Evolutionary conservation across 129 eudicot species (phyloP).

Genomic region (Centrapalus pauciflorus): DNA sequence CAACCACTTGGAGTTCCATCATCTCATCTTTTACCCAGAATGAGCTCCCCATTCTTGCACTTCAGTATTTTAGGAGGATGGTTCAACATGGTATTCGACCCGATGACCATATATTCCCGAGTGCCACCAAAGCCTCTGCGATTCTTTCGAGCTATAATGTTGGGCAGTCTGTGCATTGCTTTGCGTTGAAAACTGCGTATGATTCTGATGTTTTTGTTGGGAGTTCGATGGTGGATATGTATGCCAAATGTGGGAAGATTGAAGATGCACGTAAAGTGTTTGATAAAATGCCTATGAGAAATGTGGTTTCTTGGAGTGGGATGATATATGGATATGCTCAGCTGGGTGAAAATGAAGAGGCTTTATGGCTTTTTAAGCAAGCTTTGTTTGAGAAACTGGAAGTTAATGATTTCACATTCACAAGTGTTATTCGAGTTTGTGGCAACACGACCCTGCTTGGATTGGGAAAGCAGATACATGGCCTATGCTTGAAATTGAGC

Average conservation of each 20-base stretch:
- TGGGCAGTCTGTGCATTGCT: constrained; percentile 56
- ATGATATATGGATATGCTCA: constrained; percentile 87
- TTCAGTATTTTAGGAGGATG: constrained; percentile 52
- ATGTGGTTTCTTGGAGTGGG: constrained; percentile 95
- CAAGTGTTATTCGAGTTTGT: constrained; percentile 77
- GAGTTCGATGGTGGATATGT: constrained; percentile 88
- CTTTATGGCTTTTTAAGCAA: constrained; percentile 56
- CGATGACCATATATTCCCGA: constrained; percentile 69
- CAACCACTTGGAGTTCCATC: constrained; percentile 89
- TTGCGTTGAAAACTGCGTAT: constrained; percentile 58
- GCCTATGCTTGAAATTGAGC: constrained; percentile 58
- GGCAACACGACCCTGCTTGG: constrained; percentile 65
- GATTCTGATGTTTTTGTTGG: constrained; percentile 65
- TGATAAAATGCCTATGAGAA: constrained; percentile 77
- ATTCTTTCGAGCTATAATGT: constrained; percentile 28
- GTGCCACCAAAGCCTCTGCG: constrained; percentile 64
- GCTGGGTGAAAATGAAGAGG: constrained; percentile 70
- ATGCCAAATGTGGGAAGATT: constrained; percentile 69
- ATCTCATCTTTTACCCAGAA: constrained; percentile 72
- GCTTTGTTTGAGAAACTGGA: constrained; percentile 51
- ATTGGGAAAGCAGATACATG: constrained; percentile 72
- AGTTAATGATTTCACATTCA: constrained; percentile 83
- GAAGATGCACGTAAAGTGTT: constrained; percentile 74
- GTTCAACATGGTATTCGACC: constrained; percentile 34
- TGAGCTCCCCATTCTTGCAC: constrained; percentile 57